A percentile compares a stretch with the other conserved stretches of the same genome.
phyloP scores from a whole-genome alignment of 345 rosid species.

The Pistacia vera region DNA sequence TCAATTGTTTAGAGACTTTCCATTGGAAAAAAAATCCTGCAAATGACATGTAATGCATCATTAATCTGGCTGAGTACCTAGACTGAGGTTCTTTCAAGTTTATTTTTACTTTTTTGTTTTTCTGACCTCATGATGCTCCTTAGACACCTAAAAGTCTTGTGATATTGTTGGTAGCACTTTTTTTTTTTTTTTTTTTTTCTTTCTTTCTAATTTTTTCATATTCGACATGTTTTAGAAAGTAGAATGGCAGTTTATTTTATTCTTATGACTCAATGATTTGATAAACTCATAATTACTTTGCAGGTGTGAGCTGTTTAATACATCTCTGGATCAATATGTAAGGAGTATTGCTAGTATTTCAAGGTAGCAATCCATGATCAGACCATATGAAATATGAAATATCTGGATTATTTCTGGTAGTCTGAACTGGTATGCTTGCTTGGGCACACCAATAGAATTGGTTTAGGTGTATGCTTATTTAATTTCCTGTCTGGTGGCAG shows the following conservation, averaged over 20 bases:
- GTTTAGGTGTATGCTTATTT: background rate
- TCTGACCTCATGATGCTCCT: background rate
- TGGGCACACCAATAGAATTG: background rate
- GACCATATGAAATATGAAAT: background rate
- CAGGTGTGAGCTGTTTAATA: slow-evolving; percentile 78
- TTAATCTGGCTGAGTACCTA: background rate
- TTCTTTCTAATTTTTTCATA: background rate
- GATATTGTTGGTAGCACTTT: background rate
- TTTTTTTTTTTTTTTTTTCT: background rate
- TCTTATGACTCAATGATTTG: no score
- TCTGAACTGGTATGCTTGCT: background rate
- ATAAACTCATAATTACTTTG: slow-evolving; percentile 14
- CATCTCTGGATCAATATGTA: slow-evolving; percentile 76
- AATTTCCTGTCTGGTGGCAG: background rate
- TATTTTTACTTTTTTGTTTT: background rate
- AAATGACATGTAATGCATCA: background rate
- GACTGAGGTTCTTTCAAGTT: background rate
- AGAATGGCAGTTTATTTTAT: background rate
- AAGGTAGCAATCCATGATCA: background rate
- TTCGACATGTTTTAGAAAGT: background rate
- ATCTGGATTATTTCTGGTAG: background rate
- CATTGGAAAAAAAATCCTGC: background rate
- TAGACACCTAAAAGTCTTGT: background rate
- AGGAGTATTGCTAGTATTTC: slow-evolving; percentile 66
- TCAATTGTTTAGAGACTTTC: no score